phyloP scores from a whole-genome alignment of 306 rosid species.

The Fragaria vesca region DNA sequence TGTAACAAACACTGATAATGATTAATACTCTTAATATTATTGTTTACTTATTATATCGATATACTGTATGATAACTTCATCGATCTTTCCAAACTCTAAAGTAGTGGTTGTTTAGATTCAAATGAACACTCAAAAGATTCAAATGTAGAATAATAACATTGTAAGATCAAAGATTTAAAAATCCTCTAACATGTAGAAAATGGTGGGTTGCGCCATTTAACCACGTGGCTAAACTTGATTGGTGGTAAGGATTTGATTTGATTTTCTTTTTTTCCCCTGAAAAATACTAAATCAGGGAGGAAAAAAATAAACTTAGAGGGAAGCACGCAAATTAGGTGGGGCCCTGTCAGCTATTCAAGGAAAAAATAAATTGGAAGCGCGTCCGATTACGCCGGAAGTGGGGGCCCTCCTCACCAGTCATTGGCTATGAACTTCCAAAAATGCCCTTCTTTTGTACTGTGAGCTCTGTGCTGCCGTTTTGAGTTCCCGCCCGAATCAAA shows the following conservation, averaged over 20 bases:
- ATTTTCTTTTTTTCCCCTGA: background rate
- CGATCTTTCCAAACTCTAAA: background rate
- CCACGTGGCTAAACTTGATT: background rate
- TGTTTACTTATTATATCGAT: no score
- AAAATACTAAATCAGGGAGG: background rate
- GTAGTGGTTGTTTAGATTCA: background rate
- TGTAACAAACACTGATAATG: no score
- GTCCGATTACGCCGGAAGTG: conserved; percentile 51
- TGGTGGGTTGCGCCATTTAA: background rate
- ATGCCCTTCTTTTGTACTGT: background rate
- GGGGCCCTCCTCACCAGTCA: conserved; percentile 37
- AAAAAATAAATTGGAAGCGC: conserved; percentile 35
- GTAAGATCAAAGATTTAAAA: background rate
- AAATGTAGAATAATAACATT: background rate
- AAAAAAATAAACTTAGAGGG: conserved; percentile 26
- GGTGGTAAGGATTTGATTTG: background rate
- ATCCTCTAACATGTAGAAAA: background rate
- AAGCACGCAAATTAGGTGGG: conserved; percentile 40
- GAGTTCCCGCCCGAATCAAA: conserved; percentile 22
- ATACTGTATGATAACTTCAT: no score
- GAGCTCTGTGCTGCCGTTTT: conserved; percentile 18
- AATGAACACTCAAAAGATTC: background rate
- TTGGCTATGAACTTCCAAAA: background rate
- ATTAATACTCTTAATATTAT: no score
- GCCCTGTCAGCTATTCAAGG: conserved; percentile 38